Evolutionary conservation across 495 filamentous ascomycete genomes (phyloP), one percentile per base, ranked within the genome.

Genomic region (Penicillium antarcticum): DNA sequence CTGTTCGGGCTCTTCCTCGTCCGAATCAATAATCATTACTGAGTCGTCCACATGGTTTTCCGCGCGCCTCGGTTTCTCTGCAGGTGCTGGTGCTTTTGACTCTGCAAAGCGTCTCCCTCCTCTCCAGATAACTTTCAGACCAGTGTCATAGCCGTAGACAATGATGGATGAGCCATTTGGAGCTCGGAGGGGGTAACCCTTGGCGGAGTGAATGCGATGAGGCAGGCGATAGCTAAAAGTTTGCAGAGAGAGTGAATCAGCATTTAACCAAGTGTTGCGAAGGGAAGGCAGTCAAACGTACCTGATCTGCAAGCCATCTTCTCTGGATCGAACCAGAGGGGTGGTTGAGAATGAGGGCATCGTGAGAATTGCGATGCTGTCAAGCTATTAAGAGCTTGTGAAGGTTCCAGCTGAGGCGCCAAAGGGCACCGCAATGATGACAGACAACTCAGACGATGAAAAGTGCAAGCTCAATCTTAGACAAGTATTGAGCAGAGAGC

Each of bases 121-220:
- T 61, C 87, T 78, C 91, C 91, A 96, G 19, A 91, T 56, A 19
- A 95, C 67, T 34, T 83, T 85, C 24, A 95, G 48, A 19, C 91
- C 91, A 62, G 81, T 84, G 32, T 90, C 85, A 53, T 94, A 85
- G 46, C 86, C 90, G 63, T 94, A 92, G 24, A 95, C 61, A 45
- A 95, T 79, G 61, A 96, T 80, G 2, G 84, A 87, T 8, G 91
- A 92, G 57, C 89, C 91, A 65, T 95, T 94, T 5, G 88, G 85
- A 6, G 90, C 82, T 46, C 75, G 77, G 19, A 90, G 68, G 6
- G 91, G 91, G 63, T 95, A 95, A 45, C 81, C 76, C 63, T 86
- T 81, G 29, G 87, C 81, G 34, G 83, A 71, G 69, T 91, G 77
- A 45, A 91, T 75, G 58, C 89, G 87, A 63, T 87, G 82, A 40